These are phyloP conservation scores for Ajuga reptans DNA, from an alignment of 305 asterid species.

Conservation along the genomic window DNA sequence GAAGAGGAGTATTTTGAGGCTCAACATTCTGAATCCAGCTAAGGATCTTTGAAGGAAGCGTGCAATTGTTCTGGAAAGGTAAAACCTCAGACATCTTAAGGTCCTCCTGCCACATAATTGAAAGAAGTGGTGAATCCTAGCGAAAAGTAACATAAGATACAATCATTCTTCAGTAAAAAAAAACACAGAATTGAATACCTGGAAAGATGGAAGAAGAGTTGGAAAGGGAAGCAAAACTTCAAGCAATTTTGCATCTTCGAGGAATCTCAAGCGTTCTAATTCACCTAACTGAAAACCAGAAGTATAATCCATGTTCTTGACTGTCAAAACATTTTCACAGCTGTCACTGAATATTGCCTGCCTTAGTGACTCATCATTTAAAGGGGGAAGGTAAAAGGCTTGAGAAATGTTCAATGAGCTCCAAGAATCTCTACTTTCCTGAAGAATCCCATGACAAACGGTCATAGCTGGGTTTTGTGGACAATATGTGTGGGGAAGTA, in stretches of 20 bases:
- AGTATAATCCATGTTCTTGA: conserved; percentile 52
- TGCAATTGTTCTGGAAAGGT: conserved; percentile 87
- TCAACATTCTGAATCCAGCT: conserved; percentile 63
- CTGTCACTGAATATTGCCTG: conserved; percentile 52
- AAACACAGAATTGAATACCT: conserved; percentile 36
- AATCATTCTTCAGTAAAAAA: conserved; percentile 10
- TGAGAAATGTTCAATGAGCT: conserved; percentile 63
- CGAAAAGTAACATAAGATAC: conserved; percentile 12
- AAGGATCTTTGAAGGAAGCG: conserved; percentile 68
- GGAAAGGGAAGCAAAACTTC: conserved; percentile 80
- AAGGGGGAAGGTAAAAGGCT: conserved; percentile 66
- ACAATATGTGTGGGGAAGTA: conserved; percentile 32
- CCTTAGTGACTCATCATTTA: conserved; percentile 72
- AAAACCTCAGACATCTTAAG: conserved; percentile 61
- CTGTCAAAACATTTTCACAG: conserved; percentile 28
- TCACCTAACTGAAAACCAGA: conserved; percentile 64
- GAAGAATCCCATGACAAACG: conserved; percentile 50
- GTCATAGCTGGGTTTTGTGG: conserved; percentile 80
- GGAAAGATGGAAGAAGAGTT: conserved; percentile 79
- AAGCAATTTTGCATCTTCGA: conserved; percentile 58
- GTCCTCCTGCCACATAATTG: conserved; percentile 52
- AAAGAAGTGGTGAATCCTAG: conserved; percentile 18
- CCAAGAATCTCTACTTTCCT: conserved; percentile 54
- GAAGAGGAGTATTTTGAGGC: conserved; percentile 63
- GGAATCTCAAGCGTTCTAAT: conserved; percentile 41